Base-by-base conservation (phyloP, 176 grass and related monocot species). In the Phragmites australis region DNA sequence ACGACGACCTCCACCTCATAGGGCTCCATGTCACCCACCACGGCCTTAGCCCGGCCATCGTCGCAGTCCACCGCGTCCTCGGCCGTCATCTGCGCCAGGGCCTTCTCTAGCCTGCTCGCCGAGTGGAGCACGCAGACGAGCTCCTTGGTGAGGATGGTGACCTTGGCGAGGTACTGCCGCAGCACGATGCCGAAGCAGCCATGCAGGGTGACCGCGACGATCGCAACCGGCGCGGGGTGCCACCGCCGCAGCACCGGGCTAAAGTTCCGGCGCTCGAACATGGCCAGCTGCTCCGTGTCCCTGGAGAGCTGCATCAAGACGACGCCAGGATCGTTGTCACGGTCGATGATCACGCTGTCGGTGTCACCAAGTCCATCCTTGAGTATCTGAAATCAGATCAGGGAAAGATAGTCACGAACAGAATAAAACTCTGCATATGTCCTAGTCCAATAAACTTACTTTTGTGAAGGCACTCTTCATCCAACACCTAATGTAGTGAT, bases 1-100 rank as follows among this genome's bases (percentile, higher is more conserved):
- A 98, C 84, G 44, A 94, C 72, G 23, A 88, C 81, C 75, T 94
- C 96, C 32, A 98, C 96, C 73, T 98, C 90, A 74, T 89, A 98
- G 14, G 90, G 90, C 23, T 86, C 83, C 86, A 98, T 98, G 81
- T 98, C 96, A 30, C 85, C 91, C 42, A 93, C 86, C 8, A 94
- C 63, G 7, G 59, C 81, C 82, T 92, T 97, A 13, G 86, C 90
- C 1, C 82, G 76, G 3, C 85, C 90, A 59, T 98, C 88, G 8
- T 78, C 44, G 74, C 85, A 92, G 61, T 94, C 90, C 0, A 70
- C 77, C 2, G 92, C 89, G 65, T 94, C 92, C 78, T 98, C 90
- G 0, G 87, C 83, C 16, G 85, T 91, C 92, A 94, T 98, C 74
- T 98, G 90, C 54, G 90, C 86, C 37, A 98, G 73, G 10, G 70